Base-by-base conservation (phyloP, 1,139 yeast species). In the Spathaspora sp. region DNA sequence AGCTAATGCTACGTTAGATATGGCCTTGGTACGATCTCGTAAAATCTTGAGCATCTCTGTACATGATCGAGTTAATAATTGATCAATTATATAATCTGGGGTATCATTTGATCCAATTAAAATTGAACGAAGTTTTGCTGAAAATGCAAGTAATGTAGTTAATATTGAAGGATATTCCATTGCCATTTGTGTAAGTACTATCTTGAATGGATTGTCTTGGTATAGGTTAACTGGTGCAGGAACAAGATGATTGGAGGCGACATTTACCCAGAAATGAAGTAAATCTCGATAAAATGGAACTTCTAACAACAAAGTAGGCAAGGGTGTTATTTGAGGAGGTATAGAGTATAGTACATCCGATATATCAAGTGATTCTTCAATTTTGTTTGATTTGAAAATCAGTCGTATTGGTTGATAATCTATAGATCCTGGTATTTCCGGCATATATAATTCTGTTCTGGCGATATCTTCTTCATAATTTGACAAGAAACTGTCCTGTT, bases 151-250 rank as follows among this genome's bases (percentile, higher is more conserved):
- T 17, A 86, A 58, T 1, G 86, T 68, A 1, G 87, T 76, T 52
- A 86, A 64, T 10, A 87, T 64, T 0, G 87, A 78, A 4, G 82
- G 79, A 45, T 77, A 72, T 16, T 75, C 71, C 74, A 84, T 70
- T 0, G 95, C 91, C 79, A 87, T 75, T 52, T 79, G 80, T 0
- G 95, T 93, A 15, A 87, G 62, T 4, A 85, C 64, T 7, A 76
- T 75, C 49, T 76, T 76, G 64, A 86, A 86, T 0, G 95, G 95
- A 55, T 86, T 87, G 18, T 80, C 82, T 18, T 65, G 70, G 57
- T 84, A 83, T 3, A 76, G 57, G 15, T 69, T 63, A 1, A 79
- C 70, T 5, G 90, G 89, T 0, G 89, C 85, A 0, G 95, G 93
- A 5, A 85, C 89, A 33, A 86, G 67, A 38, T 78, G 70, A 39